Percentiles rank a stretch among this genome's conserved stretches.
Evolutionary conservation across 1,139 yeast genomes (phyloP).

Genomic region (Saccharomyces hybrid): DNA sequence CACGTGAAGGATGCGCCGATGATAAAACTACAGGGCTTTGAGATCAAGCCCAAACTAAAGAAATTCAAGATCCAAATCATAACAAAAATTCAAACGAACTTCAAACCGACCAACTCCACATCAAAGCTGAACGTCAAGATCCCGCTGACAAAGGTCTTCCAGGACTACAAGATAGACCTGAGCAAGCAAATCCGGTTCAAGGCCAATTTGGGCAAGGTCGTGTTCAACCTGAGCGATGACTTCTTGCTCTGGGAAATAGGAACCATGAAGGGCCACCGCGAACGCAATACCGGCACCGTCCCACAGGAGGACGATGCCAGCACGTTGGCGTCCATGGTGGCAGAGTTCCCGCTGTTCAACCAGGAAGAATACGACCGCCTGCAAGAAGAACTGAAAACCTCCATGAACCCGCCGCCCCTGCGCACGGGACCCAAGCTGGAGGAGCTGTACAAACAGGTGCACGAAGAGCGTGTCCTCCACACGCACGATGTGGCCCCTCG

Average conservation of each 20-base stretch:
- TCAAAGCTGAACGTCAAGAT: slow-evolving; percentile 50
- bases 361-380: slow-evolving; percentile 44
- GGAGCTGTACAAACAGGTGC: slow-evolving; percentile 30
- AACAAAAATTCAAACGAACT: slow-evolving; percentile 45
- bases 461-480: slow-evolving; percentile 36
- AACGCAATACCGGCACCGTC: slow-evolving; percentile 23
- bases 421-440: slow-evolving; percentile 32
- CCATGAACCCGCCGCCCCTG: slow-evolving; percentile 39
- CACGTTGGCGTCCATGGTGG: slow-evolving; percentile 42
- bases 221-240: slow-evolving; percentile 58
- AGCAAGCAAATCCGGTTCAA: slow-evolving; percentile 52
- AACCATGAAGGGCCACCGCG: slow-evolving; percentile 41
- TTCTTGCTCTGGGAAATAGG: slow-evolving; percentile 57
- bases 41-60: slow-evolving; percentile 24
- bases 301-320: not conserved
- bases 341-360: slow-evolving; percentile 57
- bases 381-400: slow-evolving; percentile 38
- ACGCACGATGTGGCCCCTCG: slow-evolving; percentile 29
- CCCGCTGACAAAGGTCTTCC: slow-evolving; percentile 40
- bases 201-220: slow-evolving; percentile 58
- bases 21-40: slow-evolving; percentile 24
- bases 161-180: slow-evolving; percentile 39
- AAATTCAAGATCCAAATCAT: slow-evolving; percentile 22
- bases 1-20: slow-evolving; percentile 37
- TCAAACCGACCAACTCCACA: slow-evolving; percentile 57